Conservation (phyloP, 257 asterid species). For the Przewalskia tangutica region DNA sequence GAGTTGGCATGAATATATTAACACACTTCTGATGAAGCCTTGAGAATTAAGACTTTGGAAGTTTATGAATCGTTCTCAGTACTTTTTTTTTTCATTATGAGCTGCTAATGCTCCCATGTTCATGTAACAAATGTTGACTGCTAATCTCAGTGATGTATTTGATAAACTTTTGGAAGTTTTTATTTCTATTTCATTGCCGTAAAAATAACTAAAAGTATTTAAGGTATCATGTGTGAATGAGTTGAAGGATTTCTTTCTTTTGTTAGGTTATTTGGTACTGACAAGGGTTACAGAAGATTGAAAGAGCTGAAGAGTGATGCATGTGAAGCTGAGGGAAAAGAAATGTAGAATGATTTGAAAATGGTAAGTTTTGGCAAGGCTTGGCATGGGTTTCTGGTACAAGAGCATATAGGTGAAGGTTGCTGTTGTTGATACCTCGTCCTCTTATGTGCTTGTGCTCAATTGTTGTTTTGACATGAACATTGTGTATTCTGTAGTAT, state of each 20-base stretch:
- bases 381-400: constrained; percentile 7
- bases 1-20: neutral
- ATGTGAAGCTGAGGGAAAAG: constrained; percentile 34
- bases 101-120: neutral
- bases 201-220: neutral
- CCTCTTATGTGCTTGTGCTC: constrained; percentile 17
- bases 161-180: neutral
- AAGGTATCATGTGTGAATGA: neutral
- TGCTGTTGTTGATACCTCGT: constrained; percentile 9
- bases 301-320: constrained; percentile 54
- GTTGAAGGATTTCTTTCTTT: neutral
- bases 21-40: neutral
- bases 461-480: constrained; percentile 6
- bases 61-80: neutral
- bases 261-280: constrained; percentile 84
- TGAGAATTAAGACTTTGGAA: neutral
- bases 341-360: constrained; percentile 18
- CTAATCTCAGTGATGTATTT: neutral
- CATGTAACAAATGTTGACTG: neutral
- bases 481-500: constrained; percentile 24
- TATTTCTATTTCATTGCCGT: too few species aligned
- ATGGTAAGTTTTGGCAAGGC: constrained; percentile 4
- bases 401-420: constrained; percentile 16
- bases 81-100: neutral
- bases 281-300: constrained; percentile 77